Evolutionary conservation across 2,329 filamentous ascomycete genomes (phyloP), one percentile per base, ranked within the genome.

Genomic region (Daldinia eschscholtzii): DNA sequence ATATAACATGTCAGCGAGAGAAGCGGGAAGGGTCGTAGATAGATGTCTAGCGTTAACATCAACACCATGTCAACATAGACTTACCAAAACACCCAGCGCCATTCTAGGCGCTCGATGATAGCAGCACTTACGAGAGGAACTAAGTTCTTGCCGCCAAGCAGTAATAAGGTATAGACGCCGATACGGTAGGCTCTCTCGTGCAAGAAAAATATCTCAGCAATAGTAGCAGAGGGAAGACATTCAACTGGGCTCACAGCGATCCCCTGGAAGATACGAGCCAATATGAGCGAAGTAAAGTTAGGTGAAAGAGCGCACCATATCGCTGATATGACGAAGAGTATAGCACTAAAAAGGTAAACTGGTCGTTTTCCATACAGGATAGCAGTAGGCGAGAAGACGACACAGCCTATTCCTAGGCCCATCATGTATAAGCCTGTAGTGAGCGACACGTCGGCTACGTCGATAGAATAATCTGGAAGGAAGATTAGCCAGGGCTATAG

Each of bases 401-500:
- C 90, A 18, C 90, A 93, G 1, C 95, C 95, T 0, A 98, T 75
- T 1, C 94, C 95, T 42, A 98, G 83, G 0, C 96, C 96, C 87
- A 97, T 86, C 94, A 98, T 98, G 82, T 93, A 98, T 13, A 98
- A 82, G 0, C 94, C 94, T 0, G 94, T 97, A 0, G 95, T 98
- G 64, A 97, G 84, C 2, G 95, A 91, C 3, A 98, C 93, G 58
- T 87, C 81, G 33, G 93, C 87, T 15, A 92, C 88, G 0, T 88
- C 84, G 23, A 97, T 88, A 67, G 86, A 68, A 76, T 92, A 87
- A 44, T 86, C 84, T 79, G 42, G 6, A 33, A 4, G 20, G 30
- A 7, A 6, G 42, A 39, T 77, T 65, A 77, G 72, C 15, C 53
- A 42, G 33, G 9, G 13, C 37, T 6, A 28, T 5, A 13, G 41